phyloP scores from a whole-genome alignment of 148 eudicot species.

The Gaultheria prostrata region DNA sequence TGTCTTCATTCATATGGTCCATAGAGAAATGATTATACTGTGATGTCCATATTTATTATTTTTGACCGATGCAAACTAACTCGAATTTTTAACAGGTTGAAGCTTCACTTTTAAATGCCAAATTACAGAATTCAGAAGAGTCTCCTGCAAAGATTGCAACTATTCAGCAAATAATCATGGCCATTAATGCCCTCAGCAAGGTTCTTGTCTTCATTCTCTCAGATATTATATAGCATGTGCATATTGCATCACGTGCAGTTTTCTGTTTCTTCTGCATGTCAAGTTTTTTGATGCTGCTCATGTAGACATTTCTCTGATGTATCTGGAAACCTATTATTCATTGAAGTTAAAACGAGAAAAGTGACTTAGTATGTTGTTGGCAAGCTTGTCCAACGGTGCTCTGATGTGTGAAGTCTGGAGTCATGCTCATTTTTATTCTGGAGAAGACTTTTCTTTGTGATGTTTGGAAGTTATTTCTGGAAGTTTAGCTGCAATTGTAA shows the following conservation, averaged over 20 bases:
- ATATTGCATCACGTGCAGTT: background rate
- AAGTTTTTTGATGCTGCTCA: background rate
- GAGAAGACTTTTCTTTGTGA: background rate
- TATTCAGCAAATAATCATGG: constrained; percentile 85
- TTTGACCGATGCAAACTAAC: constrained; percentile 8
- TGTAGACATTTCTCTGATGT: background rate
- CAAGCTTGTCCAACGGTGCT: background rate
- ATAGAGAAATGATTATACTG: constrained; percentile 5
- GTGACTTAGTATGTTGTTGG: background rate
- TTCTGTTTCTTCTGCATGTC: constrained; percentile 11
- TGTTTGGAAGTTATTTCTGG: background rate
- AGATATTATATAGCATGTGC: constrained; percentile 6
- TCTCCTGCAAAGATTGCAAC: constrained; percentile 47
- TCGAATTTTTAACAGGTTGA: constrained; percentile 56
- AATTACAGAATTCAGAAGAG: constrained; percentile 50
- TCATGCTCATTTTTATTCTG: background rate
- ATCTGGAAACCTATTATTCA: background rate
- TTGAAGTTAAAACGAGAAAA: background rate
- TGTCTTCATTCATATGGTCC: background rate
- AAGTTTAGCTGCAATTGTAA: background rate
- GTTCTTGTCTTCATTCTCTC: constrained; percentile 28
- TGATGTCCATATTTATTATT: background rate
- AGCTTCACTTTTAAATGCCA: constrained; percentile 52
- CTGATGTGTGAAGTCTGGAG: background rate
- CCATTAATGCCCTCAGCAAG: constrained; percentile 98